Base-by-base conservation (phyloP, 2,329 filamentous ascomycete species). In the Aspergillus hiratsukae region DNA sequence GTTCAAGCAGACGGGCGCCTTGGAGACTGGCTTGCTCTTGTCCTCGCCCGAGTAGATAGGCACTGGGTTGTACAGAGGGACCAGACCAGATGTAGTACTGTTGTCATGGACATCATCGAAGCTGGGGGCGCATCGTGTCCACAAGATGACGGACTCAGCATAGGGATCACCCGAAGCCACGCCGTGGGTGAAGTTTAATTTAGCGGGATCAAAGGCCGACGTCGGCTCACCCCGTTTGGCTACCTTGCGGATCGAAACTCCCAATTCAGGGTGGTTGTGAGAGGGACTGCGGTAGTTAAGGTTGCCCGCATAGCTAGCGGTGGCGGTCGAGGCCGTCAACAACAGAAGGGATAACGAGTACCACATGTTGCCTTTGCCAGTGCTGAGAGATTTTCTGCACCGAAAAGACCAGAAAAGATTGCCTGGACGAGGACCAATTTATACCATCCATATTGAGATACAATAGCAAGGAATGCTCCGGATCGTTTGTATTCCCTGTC, bases 201-300 rank as follows among this genome's bases (percentile, higher is more conserved):
- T 70, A 6, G 77, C 71, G 0, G 79, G 71, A 10, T 78, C 69
- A 59, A 76, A 76, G 17, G 76, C 65, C 40, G 76, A 76, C 14
- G 76, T 65, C 40, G 76, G 71, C 4, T 76, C 75, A 51, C 78
- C 80, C 40, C 84, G 79, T 68, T 82, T 83, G 48, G 81, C 78
- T 50, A 88, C 81, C 61, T 82, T 84, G 50, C 79, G 80, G 27
- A 57, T 28, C 31, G 60, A 50, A 11, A 62, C 52, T 4, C 86
- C 87, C 10, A 90, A 76, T 40, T 78, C 76, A 3, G 82, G 79
- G 61, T 89, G 87, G 46, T 86, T 80, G 43, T 81, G 78, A 1
- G 87, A 89, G 5, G 87, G 86, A 63, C 83, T 87, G 51, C 80
- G 77, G 69, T 88, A 90, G 73, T 89, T 89, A 58, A 89, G 69